These are phyloP conservation scores for Aspergillus floridensis DNA, from an alignment of 2,329 filamentous ascomycete species.

Conservation along the genomic window DNA sequence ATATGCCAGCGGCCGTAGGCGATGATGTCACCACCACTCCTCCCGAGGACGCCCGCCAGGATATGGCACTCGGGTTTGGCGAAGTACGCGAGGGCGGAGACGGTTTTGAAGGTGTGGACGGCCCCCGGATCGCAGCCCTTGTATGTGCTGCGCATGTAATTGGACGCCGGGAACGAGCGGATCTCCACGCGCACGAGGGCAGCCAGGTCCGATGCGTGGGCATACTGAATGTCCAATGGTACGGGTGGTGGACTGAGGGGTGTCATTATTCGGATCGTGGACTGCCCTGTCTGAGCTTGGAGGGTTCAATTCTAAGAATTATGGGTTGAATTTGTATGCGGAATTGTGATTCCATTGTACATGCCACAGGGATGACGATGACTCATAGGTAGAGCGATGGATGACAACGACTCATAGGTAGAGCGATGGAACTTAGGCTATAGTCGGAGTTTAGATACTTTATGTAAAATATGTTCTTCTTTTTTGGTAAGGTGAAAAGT, in stretches of 20 bases:
- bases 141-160: conserved; percentile 1
- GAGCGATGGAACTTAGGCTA: too few species aligned
- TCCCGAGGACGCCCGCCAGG: background rate
- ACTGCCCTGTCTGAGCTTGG: too few species aligned
- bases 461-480: too few species aligned
- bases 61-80: background rate
- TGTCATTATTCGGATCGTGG: background rate
- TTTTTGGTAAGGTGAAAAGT: too few species aligned
- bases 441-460: too few species aligned
- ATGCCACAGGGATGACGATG: too few species aligned
- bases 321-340: too few species aligned
- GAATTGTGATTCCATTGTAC: too few species aligned
- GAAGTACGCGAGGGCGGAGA: background rate
- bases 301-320: too few species aligned
- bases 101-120: background rate
- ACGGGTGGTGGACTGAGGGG: background rate
- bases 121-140: background rate
- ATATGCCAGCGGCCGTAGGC: background rate
- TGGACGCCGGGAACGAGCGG: background rate
- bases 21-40: background rate
- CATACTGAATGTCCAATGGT: background rate
- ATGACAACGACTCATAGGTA: too few species aligned
- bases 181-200: background rate
- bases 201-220: background rate
- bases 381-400: too few species aligned